Base-by-base conservation (phyloP, 2,329 filamentous ascomycete genomes). In the Furcasterigmium sp. region DNA sequence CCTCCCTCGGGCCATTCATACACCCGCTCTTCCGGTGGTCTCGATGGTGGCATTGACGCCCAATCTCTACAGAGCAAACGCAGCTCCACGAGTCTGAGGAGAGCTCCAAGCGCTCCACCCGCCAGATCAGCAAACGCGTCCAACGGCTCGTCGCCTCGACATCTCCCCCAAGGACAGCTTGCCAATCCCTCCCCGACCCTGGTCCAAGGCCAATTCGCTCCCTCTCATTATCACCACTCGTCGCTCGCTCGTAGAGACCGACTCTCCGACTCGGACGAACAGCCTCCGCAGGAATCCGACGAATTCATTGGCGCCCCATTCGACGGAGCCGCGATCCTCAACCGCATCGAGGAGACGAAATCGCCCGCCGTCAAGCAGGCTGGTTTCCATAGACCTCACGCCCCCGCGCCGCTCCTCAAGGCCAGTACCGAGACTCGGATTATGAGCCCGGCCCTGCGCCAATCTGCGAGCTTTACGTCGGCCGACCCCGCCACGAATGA, bases 251-350 rank as follows among this genome's bases (percentile, higher is more conserved):
- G 36, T 43, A 44, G 29, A 35, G 23, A 20, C 43, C 19, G 36
- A 29, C 45, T 29, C 30, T 36, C 37, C 28, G 26, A 42, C 37
- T 21, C 37, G 23, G 45, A 42, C 45, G 41, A 41, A 19, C 46
- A 32, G 34, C 26, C 34, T 40, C 53, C 48, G 21, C 46, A 47
- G 37, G 39, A 68, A 9, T 70, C 76, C 43, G 77, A 81, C 61
- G 80, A 83, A 52, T 67, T 84, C 46, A 71, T 84, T 63, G 80
- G 80, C 54, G 77, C 78, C 50, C 80, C 80, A 35, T 84, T 84
- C 61, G 80, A 84, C 76, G 73, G 77, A 54, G 74, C 70, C 44
- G 73, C 74, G 51, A 81, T 83, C 53, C 67, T 83, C 55, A 75
- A 72, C 59, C 77, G 77, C 53, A 69, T 83, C 56, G 76, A 82